These are phyloP conservation scores for Leishmania martiniquensis DNA, from an alignment of 208 protist species.

Conservation along the genomic window DNA sequence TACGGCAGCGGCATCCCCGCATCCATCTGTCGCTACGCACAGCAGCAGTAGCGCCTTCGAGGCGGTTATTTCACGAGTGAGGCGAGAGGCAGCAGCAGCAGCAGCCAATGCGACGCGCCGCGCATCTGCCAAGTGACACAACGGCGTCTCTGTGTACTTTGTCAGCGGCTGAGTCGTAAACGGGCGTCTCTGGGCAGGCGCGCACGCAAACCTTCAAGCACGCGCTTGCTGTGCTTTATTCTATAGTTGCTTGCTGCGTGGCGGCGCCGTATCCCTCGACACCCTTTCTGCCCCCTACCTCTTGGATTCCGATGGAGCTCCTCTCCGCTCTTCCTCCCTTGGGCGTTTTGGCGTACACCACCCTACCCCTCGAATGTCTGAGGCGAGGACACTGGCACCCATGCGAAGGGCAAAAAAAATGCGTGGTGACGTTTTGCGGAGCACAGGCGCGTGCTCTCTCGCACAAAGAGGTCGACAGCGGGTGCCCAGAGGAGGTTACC, in stretches of 20 bases:
- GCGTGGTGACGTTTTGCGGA: background rate
- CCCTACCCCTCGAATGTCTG: background rate
- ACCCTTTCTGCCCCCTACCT: background rate
- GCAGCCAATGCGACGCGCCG: conserved; percentile 3
- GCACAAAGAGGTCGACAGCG: background rate
- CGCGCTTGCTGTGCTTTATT: background rate
- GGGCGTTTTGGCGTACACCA: background rate
- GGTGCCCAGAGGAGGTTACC: background rate
- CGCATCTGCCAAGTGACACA: conserved; percentile 1
- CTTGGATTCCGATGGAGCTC: background rate
- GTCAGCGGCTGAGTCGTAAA: background rate
- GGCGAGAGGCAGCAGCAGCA: conserved; percentile 25
- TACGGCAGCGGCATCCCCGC: background rate
- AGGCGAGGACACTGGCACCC: background rate
- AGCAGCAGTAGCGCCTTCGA: conserved; percentile 27
- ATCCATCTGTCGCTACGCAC: background rate
- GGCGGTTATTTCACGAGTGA: conserved; percentile 31
- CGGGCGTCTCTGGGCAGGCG: background rate
- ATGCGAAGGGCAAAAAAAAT: background rate
- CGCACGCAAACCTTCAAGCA: background rate
- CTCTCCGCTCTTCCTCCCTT: background rate
- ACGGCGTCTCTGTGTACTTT: background rate
- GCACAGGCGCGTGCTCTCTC: background rate
- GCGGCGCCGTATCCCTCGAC: background rate
- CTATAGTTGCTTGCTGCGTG: background rate